These are phyloP conservation scores for Mucor plumbeus DNA, from an alignment of 371 early-diverging fungal genomes.

Conservation along the genomic window DNA sequence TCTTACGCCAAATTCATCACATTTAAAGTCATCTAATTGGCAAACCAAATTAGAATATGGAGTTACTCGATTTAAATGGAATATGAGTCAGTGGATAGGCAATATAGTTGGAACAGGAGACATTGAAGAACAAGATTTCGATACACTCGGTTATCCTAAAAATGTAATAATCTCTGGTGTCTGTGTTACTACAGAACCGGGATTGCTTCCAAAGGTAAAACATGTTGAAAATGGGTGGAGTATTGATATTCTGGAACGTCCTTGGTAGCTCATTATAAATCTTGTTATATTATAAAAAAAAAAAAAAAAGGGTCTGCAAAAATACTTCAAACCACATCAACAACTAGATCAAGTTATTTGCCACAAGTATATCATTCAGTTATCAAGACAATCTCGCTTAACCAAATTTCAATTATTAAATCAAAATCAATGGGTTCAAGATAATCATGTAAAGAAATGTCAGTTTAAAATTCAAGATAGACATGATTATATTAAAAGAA, in stretches of 20 bases:
- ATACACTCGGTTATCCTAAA: constrained; percentile 24
- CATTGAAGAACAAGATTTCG: constrained; percentile 28
- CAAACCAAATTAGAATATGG: constrained; percentile 28
- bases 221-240: constrained; percentile 2
- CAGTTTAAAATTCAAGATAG: constrained; percentile 15
- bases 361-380: constrained; percentile 25
- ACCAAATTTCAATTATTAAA: constrained; percentile 14
- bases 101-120: constrained; percentile 26
- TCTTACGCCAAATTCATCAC: no score
- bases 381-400: constrained; percentile 18
- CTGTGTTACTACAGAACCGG: constrained; percentile 35
- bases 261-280: constrained; percentile 14
- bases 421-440: constrained; percentile 20
- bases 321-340: constrained; percentile 16
- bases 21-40: constrained; percentile 12
- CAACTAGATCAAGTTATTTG: constrained; percentile 10
- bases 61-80: constrained; percentile 24
- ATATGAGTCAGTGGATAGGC: constrained; percentile 29
- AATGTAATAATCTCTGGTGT: constrained; percentile 28
- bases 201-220: constrained; percentile 38
- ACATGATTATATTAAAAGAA: background rate
- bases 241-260: constrained; percentile 23
- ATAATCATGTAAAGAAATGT: constrained; percentile 12
- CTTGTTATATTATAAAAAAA: background rate
- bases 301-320: constrained; percentile 22